phyloP scores from a whole-genome alignment of 805 yeast species.

The Candida pseudoglaebosa region DNA sequence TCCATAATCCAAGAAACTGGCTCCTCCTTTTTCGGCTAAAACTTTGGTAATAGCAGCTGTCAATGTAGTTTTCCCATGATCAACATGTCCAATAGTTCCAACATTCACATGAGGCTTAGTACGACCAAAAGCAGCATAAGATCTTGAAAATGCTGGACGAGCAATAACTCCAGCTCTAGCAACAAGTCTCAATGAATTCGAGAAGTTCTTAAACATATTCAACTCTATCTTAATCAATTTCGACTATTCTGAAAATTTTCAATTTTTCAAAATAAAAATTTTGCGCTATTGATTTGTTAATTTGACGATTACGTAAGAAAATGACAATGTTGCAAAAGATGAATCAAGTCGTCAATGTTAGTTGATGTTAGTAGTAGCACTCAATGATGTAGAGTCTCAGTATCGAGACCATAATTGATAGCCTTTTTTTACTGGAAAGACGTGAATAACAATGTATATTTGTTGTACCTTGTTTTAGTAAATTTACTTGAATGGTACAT shows the following conservation, averaged over 20 bases:
- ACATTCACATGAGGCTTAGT: slow-evolving; percentile 94
- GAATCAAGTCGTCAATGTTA: no score
- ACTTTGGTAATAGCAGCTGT: slow-evolving; percentile 99
- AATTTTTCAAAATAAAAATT: no score
- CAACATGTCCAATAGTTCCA: slow-evolving; percentile 99
- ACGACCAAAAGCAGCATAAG: slow-evolving; percentile 81
- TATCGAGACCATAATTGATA: no score
- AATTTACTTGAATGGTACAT: no score
- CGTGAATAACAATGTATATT: no score
- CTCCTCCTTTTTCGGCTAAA: slow-evolving; percentile 83
- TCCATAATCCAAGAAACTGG: slow-evolving; percentile 86
- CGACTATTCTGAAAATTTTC: slow-evolving; percentile 2
- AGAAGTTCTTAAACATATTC: slow-evolving; percentile 27
- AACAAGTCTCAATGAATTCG: slow-evolving; percentile 25
- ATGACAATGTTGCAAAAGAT: no score
- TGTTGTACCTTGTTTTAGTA: no score
- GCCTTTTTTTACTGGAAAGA: no score
- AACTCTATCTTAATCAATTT: background rate
- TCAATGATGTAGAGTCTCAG: no score
- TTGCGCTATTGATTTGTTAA: slow-evolving; percentile 1
- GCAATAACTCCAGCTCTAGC: slow-evolving; percentile 19
- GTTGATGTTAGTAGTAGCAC: no score
- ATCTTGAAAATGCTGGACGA: slow-evolving; percentile 30
- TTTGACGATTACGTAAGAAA: slow-evolving; percentile 1
- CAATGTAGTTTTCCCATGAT: slow-evolving; percentile 97